Evolutionary conservation across 176 grass and related monocot genomes (phyloP).

Genomic region (Cymbopogon citratus): DNA sequence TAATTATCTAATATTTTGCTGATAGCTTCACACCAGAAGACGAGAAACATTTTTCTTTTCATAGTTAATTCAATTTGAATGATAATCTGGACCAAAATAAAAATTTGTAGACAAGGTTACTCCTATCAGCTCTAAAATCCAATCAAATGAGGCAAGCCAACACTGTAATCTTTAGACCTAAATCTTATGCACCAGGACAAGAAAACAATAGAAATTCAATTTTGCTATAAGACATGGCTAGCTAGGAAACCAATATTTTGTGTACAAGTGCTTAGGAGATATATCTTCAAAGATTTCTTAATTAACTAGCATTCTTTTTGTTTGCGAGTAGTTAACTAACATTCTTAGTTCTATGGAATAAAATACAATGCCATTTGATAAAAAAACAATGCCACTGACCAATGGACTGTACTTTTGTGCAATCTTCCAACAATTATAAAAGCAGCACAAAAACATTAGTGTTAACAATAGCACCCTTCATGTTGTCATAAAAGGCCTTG

Average conservation of each 20-base stretch:
- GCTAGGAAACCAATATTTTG: neutral
- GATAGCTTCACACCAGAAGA: neutral
- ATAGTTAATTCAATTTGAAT: neutral
- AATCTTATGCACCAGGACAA: neutral
- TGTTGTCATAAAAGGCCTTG: neutral
- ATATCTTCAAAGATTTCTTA: neutral
- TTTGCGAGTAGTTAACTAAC: neutral
- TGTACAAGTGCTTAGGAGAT: neutral
- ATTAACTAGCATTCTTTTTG: neutral
- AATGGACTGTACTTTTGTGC: neutral
- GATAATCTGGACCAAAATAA: neutral
- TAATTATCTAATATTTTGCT: neutral
- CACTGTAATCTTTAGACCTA: neutral
- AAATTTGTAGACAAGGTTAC: neutral
- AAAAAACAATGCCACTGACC: neutral
- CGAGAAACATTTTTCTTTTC: neutral
- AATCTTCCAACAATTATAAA: neutral
- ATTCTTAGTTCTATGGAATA: slow-evolving; percentile 1
- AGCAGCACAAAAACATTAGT: neutral
- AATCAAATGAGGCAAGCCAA: slow-evolving; percentile 2
- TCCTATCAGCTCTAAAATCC: neutral
- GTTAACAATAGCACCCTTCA: neutral
- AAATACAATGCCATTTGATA: neutral
- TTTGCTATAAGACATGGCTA: neutral
- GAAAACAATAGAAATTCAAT: neutral